These are phyloP conservation scores for Talaromyces ruber DNA, from an alignment of 495 filamentous ascomycete species.

Conservation along the genomic window DNA sequence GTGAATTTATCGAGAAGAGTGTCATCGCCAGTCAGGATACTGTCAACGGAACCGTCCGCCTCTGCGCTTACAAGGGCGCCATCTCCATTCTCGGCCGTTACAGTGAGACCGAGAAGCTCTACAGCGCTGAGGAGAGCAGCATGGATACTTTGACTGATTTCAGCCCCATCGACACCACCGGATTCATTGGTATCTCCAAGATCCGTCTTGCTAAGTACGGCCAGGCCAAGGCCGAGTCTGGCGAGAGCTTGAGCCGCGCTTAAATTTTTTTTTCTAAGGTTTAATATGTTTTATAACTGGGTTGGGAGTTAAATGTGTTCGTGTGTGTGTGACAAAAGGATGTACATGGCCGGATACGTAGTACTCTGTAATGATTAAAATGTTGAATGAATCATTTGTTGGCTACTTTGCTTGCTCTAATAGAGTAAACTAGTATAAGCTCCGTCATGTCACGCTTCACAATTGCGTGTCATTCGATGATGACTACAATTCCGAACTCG, in stretches of 20 bases:
- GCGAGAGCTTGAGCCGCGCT: constrained; percentile 9
- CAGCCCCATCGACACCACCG: constrained; percentile 60
- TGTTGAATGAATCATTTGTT: not conserved
- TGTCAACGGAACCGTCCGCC: constrained; percentile 64
- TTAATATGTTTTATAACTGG: not conserved
- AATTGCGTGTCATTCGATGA: not conserved
- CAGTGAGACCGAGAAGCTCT: constrained; percentile 75
- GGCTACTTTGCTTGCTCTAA: not conserved
- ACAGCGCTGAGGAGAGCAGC: constrained; percentile 66
- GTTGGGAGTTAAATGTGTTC: not conserved
- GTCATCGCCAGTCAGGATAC: constrained; percentile 61
- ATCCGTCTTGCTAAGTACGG: constrained; percentile 92
- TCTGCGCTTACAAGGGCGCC: constrained; percentile 69
- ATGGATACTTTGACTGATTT: constrained; percentile 90
- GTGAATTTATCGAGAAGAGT: constrained; percentile 67
- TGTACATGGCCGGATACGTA: not conserved
- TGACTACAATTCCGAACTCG: not conserved
- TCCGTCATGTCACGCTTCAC: not conserved
- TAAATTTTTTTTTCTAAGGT: not conserved
- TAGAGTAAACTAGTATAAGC: not conserved
- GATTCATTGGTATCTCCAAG: constrained; percentile 74
- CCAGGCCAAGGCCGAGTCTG: constrained; percentile 12
- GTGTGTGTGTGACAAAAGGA: not conserved
- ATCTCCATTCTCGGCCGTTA: constrained; percentile 67
- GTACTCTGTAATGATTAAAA: not conserved